Conservation (phyloP, 75 land plant species). For the Isoetes taiwanensis region DNA sequence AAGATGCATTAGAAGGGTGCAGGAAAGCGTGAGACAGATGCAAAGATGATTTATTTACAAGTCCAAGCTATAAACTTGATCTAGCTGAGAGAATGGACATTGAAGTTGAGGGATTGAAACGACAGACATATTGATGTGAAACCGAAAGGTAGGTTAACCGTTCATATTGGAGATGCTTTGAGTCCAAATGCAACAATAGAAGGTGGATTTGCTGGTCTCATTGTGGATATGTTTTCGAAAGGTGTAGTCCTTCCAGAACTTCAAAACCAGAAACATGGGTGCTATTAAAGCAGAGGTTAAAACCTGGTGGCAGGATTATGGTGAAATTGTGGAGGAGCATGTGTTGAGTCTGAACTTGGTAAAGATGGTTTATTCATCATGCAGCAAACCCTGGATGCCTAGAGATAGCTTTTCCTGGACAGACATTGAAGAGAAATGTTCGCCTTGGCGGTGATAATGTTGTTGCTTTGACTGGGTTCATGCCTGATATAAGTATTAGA, state of each 20-base stretch:
- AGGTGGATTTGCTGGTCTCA: conserved; percentile 62
- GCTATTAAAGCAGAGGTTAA: conserved; percentile 32
- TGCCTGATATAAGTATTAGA: conserved; percentile 40
- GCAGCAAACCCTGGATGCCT: conserved; percentile 55
- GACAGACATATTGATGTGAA: too few species aligned
- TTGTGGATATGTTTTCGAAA: conserved; percentile 59
- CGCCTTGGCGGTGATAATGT: conserved; percentile 45
- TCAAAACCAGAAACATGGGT: conserved; percentile 48
- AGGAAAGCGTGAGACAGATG: neutral
- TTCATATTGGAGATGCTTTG: conserved; percentile 59
- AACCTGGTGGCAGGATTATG: conserved; percentile 67
- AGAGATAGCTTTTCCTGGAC: conserved; percentile 29
- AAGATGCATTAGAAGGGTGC: neutral
- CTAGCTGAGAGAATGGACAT: too few species aligned
- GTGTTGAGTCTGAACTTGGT: conserved; percentile 85
- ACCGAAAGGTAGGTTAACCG: conserved; percentile 30
- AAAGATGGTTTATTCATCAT: conserved; percentile 50
- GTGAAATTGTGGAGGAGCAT: conserved; percentile 83
- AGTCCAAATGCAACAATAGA: conserved; percentile 16
- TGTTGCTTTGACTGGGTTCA: conserved; percentile 46
- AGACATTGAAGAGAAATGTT: conserved; percentile 32
- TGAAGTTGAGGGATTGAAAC: too few species aligned
- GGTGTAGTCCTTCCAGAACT: conserved; percentile 60
- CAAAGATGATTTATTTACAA: neutral
- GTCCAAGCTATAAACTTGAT: too few species aligned